Evolutionary conservation across 257 asterid species (phyloP).

Genomic region (Vinca minor): DNA sequence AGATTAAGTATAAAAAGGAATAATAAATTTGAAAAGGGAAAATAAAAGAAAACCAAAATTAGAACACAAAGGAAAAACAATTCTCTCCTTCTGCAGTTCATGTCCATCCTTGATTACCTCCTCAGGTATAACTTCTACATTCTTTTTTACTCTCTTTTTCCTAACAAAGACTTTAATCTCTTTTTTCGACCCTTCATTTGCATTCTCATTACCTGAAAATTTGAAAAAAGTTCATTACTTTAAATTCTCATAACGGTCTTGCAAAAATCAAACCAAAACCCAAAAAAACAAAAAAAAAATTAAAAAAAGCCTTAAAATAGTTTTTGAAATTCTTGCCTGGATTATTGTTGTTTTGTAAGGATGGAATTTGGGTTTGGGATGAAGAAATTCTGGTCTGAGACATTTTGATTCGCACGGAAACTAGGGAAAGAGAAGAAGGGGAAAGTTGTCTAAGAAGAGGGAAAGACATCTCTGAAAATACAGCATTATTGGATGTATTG

Average conservation of each 20-base stretch:
- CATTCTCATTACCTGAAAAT: slow-evolving; percentile 32
- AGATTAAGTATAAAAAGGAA: background rate
- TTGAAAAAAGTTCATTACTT: background rate
- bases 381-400: slow-evolving; percentile 1
- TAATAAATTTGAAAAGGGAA: background rate
- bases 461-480: slow-evolving; percentile 15
- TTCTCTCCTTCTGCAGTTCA: slow-evolving; percentile 35
- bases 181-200: slow-evolving; percentile 25
- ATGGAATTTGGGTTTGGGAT: slow-evolving; percentile 8
- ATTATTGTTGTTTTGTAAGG: background rate
- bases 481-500: no score
- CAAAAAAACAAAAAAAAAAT: background rate
- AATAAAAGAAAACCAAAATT: background rate
- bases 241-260: background rate
- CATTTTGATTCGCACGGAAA: slow-evolving; percentile 17
- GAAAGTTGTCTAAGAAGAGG: slow-evolving; percentile 7
- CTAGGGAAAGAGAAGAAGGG: background rate
- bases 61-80: background rate
- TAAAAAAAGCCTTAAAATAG: background rate
- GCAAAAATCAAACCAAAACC: background rate
- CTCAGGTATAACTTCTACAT: slow-evolving; percentile 25
- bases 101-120: slow-evolving; percentile 30
- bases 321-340: slow-evolving; percentile 13
- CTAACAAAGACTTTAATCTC: slow-evolving; percentile 47
- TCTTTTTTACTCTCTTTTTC: slow-evolving; percentile 44